Evolutionary conservation across 257 asterid genomes (phyloP), one percentile per base, ranked within the genome.

Genomic region (Solanum medicagineum): DNA sequence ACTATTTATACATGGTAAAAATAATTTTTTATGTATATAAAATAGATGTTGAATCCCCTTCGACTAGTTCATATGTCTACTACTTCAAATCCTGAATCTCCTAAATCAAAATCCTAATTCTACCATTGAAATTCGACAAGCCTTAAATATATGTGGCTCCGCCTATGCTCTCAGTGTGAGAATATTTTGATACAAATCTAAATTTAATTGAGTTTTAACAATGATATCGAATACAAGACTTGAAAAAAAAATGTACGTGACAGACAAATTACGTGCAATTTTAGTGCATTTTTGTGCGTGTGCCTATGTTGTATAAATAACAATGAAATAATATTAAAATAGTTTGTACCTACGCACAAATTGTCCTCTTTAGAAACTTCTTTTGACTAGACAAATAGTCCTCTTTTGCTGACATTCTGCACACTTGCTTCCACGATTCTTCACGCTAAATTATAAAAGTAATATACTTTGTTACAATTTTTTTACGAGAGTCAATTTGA

Each of bases 391-490:
- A 90, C 93, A 90, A 90, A 62, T 79, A 79, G 65, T 79, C 47
- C 26, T 84, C 83, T 90, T 85, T 75, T 73, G 91, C 92, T 90
- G 90, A 91, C 93, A 90, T 92, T 91, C 90, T 92, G 94, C 92
- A 89, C 91, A 85, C 91, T 75, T 91, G 94, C 88, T 92, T 87
- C 92, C 92, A 75, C 80, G 83, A 70, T 59, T 59, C 71, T 55
- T 60, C 45, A 84, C 15, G 45, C 12, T 20, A 47, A 66, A 29
- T 66, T 14, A 32, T 66, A 63, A 15, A 66, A 66, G 47, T 66
- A 65, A 65, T 36, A 10, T 6, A 63, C 15, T 63, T 63, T 24
- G 7, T 29, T 5, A 20, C 7, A 2, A 3, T 59, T 9, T 59
- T 57, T 57, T 57, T 59, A 59, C 3, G 14, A 20, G 65, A 4